Conservation (phyloP, 2,329 filamentous ascomycete genomes). For the Microdochium bolleyi region DNA sequence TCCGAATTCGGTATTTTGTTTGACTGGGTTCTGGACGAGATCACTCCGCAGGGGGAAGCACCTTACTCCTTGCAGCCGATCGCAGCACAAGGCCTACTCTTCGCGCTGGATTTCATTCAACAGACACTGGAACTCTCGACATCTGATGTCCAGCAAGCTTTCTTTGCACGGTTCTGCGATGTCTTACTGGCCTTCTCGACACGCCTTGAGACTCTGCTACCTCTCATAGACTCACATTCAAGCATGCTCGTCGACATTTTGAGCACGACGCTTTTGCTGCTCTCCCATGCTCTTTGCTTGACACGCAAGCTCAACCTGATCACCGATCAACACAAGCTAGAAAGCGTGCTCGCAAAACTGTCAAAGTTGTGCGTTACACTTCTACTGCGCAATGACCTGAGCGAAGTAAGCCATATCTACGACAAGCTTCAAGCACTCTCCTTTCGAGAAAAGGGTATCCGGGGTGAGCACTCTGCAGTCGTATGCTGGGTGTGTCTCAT, state of each 20-base stretch:
- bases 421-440: slow-evolving; percentile 34
- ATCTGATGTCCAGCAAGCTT: slow-evolving; percentile 25
- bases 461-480: slow-evolving; percentile 30
- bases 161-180: slow-evolving; percentile 34
- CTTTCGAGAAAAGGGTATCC: slow-evolving; percentile 43
- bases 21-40: slow-evolving; percentile 46
- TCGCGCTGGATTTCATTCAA: slow-evolving; percentile 40
- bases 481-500: slow-evolving; percentile 54
- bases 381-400: slow-evolving; percentile 34
- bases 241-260: slow-evolving; percentile 25
- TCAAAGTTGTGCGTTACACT: slow-evolving; percentile 26
- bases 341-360: slow-evolving; percentile 37
- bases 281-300: slow-evolving; percentile 30
- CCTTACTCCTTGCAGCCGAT: slow-evolving; percentile 8
- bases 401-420: slow-evolving; percentile 36
- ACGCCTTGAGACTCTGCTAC: slow-evolving; percentile 20
- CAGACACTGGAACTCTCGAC: slow-evolving; percentile 30
- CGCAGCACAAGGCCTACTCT: slow-evolving; percentile 27
- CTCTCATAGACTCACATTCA: slow-evolving; percentile 9
- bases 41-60: slow-evolving; percentile 16
- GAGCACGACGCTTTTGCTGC: slow-evolving; percentile 26
- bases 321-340: slow-evolving; percentile 33
- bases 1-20: slow-evolving; percentile 55
- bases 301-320: slow-evolving; percentile 26
- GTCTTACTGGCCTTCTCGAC: slow-evolving; percentile 30